A percentile compares a stretch with the other conserved stretches of the same genome.
phyloP scores from a whole-genome alignment of 148 eudicot genomes.

The Silene uniflora region DNA sequence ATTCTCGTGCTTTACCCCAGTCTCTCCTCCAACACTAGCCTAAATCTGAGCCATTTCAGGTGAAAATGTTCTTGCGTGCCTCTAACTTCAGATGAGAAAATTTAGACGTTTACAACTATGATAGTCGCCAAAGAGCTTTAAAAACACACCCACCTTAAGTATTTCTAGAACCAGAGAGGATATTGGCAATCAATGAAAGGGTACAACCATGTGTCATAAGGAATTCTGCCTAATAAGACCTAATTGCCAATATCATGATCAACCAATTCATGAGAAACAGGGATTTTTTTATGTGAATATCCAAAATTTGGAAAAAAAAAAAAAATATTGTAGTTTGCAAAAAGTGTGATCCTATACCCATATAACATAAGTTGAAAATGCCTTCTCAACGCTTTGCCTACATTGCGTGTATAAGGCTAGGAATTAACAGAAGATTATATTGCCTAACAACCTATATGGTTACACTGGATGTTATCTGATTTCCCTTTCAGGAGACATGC shows the following conservation, averaged over 20 bases:
- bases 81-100: no score
- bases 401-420: not conserved
- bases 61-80: no score
- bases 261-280: not conserved
- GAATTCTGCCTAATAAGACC: not conserved
- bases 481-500: constrained; percentile 3
- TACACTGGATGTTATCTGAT: constrained; percentile 3
- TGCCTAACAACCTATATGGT: not conserved
- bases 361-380: not conserved
- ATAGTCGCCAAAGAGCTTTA: no score
- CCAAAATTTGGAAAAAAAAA: not conserved
- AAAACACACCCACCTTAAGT: not conserved
- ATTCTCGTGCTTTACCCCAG: no score
- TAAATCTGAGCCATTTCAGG: no score
- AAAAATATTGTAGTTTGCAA: no score
- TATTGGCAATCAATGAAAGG: not conserved
- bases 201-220: not conserved
- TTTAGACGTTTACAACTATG: no score
- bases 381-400: not conserved
- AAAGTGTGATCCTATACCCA: no score
- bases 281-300: not conserved
- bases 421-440: not conserved
- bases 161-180: not conserved
- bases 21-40: no score
- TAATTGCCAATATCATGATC: not conserved